These are phyloP conservation scores for Rhizophora mangle DNA, from an alignment of 345 rosid genomes.

Conservation along the genomic window DNA sequence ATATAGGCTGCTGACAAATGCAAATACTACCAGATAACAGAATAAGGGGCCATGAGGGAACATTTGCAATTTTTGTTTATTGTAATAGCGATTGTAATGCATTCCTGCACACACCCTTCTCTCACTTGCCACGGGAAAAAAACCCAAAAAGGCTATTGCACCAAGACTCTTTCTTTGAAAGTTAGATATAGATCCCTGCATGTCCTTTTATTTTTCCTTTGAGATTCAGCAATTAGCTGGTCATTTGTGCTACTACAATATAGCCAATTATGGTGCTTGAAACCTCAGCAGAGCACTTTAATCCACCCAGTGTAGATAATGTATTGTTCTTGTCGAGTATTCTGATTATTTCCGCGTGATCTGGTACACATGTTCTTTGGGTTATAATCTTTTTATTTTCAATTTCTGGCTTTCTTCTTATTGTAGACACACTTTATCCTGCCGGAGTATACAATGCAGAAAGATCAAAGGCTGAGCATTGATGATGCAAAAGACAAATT, in stretches of 20 bases:
- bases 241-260: neutral
- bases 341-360: slow-evolving; percentile 7
- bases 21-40: no score
- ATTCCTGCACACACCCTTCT: no score
- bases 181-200: no score
- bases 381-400: neutral
- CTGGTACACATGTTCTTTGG: neutral
- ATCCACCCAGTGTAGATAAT: no score
- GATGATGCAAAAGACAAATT: slow-evolving; percentile 88
- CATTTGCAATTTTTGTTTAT: no score
- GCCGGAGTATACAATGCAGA: slow-evolving; percentile 90
- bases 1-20: neutral
- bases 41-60: no score
- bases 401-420: slow-evolving; percentile 1
- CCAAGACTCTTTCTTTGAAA: no score
- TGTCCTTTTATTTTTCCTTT: no score
- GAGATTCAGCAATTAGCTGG: neutral
- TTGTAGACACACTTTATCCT: slow-evolving; percentile 79
- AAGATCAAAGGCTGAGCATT: slow-evolving; percentile 64
- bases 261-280: neutral
- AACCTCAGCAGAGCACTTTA: neutral
- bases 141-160: no score
- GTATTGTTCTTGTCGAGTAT: no score
- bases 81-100: no score
- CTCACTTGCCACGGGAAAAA: no score